Base-by-base conservation (phyloP, 371 early-diverging fungal genomes). In the Batrachochytrium dendrobatidis region DNA sequence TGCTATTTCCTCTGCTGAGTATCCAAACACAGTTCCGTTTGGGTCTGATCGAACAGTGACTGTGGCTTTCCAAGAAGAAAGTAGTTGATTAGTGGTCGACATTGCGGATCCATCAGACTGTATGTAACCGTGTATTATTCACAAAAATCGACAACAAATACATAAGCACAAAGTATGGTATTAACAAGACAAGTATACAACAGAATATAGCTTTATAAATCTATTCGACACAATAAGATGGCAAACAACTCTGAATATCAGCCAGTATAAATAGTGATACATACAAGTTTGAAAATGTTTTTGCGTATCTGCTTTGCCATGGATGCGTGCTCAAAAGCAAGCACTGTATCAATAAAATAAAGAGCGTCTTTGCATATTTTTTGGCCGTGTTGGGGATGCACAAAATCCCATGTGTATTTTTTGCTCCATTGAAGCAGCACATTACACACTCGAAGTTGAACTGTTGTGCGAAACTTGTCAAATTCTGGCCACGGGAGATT, bases 1-100 rank as follows among this genome's bases (percentile, higher is more conserved):
- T 0, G 87, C 85, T 34, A 86, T 63, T 8, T 67, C 74, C 43
- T 58, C 59, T 22, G 76, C 72, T 12, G 75, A 55, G 15, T 53
- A 53, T n/a, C 30, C 10, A 30, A 61, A 68, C 7, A 61, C 35
- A 17, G 44, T 32, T 29, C 31, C 20, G 8, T 48, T 52, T 39
- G 56, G 55, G 34, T 61, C 61, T 5, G 8, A 6, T 6, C 46
- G 35, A 3, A 18, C 35, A 2, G 55, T 3, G 25, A 44, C 45
- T 17, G 35, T 31, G 25, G 63, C 45, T 5, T 12, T 12, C 26
- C 44, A 29, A 8, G 58, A 46, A 4, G 33, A 18, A 17, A 46
- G 3, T 18, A 22, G 2, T 29, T 28, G 34, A 10, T 10, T 34
- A 48, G 8, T 34, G 2, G 34, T 5, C 22, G 43, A 18, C 29